Base-by-base conservation (phyloP, 306 rosid species). In the Ochetophila trinervis region DNA sequence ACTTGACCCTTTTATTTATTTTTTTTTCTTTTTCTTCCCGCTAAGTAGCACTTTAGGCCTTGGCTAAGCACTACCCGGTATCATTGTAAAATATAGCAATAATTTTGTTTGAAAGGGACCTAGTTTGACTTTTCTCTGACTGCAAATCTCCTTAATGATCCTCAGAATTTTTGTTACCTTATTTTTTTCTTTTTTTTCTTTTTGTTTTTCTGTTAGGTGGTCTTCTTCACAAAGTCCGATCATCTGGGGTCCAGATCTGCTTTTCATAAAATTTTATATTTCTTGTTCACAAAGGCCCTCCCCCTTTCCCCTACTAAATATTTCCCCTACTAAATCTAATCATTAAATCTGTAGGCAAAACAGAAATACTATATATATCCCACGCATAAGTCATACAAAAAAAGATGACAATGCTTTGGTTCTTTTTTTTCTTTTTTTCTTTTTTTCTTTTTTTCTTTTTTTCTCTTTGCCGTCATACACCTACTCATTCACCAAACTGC, bases 391-490 rank as follows among this genome's bases (percentile, higher is more conserved):
- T 60, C 76, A 54, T 65, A 60, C 70, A 67, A 18, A 68, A 73
- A 78, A 74, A 67, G 79, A 74, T 53, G 62, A 36, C 47, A 67
- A 65, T 76, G 70, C 72, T 53, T 45, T 71, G 68, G 18, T 23
- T 19, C 8, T 24, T 23, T 63, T n/a, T n/a, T n/a, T 17, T 5
- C 16, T 64, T 32, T 64, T 32, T 52, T 67, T 8, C 52, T 12
- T 2, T 62, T 57, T 63, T 17, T 5, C 16, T 64, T 32, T 64
- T 32, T 52, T 67, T 8, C 52, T 12, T 2, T 62, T 57, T 63
- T 1, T 22, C 65, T 75, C 72, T 60, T 62, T 80, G 86, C 87
- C 82, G 88, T 44, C 85, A 80, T 68, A 64, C 34, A 79, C 85
- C 86, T 65, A 85, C 82, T 70, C 64, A 30, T 61, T 16, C 69